Conservation (phyloP, 2,329 filamentous ascomycete genomes). For the Fusarium sp. region DNA sequence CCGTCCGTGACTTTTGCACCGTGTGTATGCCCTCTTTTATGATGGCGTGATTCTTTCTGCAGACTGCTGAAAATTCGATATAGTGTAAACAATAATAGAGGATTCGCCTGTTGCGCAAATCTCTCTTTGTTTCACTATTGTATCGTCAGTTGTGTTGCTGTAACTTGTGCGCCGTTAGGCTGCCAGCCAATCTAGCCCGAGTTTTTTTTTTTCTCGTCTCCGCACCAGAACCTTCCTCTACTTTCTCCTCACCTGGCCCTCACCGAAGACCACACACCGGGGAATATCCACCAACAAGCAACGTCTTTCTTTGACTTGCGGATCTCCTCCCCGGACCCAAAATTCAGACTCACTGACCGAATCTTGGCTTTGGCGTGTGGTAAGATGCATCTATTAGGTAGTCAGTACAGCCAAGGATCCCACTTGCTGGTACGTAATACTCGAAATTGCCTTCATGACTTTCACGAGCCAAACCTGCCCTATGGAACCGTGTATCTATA, state of each 20-base stretch:
- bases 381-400: not conserved
- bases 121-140: not conserved
- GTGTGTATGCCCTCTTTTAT: not conserved
- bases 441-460: constrained; percentile 3
- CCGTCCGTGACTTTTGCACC: constrained; percentile 9
- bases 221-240: constrained; percentile 20
- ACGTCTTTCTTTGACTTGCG: not conserved
- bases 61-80: not conserved
- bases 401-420: not conserved
- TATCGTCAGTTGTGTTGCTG: constrained; percentile 27
- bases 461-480: not conserved
- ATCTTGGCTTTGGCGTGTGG: constrained; percentile 9
- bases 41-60: not conserved
- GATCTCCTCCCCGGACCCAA: constrained; percentile 2
- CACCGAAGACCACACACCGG: constrained; percentile 23
- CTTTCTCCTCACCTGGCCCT: constrained; percentile 9
- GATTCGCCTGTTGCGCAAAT: not conserved
- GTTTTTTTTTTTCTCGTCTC: constrained; percentile 33
- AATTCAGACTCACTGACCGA: not conserved
- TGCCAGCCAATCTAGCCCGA: constrained; percentile 26
- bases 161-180: constrained; percentile 35
- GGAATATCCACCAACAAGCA: constrained; percentile 17
- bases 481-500: constrained; percentile 2
- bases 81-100: not conserved
- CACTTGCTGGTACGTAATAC: constrained; percentile 5